Evolutionary conservation across 2,329 filamentous ascomycete genomes (phyloP).

Genomic region (Nigrospora sphaerica): DNA sequence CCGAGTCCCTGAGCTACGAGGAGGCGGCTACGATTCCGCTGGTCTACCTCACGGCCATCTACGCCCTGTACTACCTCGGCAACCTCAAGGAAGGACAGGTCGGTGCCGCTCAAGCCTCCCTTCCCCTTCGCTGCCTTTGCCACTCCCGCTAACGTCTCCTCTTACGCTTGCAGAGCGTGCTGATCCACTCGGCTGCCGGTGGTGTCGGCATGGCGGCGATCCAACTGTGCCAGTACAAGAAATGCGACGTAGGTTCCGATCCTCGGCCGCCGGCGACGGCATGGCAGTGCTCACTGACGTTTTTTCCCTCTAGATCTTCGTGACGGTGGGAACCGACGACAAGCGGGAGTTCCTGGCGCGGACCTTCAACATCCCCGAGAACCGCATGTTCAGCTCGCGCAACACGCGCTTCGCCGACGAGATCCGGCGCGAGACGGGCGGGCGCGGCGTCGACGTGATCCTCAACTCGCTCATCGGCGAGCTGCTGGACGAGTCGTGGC

Average conservation of each 20-base stretch:
- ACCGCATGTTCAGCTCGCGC: constrained; percentile 25
- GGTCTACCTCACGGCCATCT: constrained; percentile 31
- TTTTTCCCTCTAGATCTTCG: constrained; percentile 10
- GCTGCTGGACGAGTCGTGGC: constrained; percentile 5
- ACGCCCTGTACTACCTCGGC: constrained; percentile 28
- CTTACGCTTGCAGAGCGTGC: no score
- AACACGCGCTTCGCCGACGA: constrained; percentile 22
- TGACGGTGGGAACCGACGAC: constrained; percentile 11
- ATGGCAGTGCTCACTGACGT: no score
- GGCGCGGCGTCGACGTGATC: constrained; percentile 15
- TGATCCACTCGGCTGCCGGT: constrained; percentile 18
- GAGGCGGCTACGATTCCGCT: constrained; percentile 26
- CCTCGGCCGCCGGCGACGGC: no score
- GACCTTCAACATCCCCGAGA: constrained; percentile 18
- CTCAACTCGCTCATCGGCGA: constrained; percentile 15
- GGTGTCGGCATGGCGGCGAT: constrained; percentile 20
- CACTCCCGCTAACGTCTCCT: no score
- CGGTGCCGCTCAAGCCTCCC: no score
- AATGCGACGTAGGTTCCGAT: constrained; percentile 12
- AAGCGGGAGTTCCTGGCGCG: constrained; percentile 22
- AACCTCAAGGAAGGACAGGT: constrained; percentile 13
- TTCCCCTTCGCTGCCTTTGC: no score
- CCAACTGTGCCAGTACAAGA: constrained; percentile 10
- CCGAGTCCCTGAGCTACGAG: constrained; percentile 5
- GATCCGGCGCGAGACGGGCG: constrained; percentile 14